These are phyloP conservation scores for Boletus barrowsii DNA, from an alignment of 768 basidiomycete genomes.

Conservation along the genomic window DNA sequence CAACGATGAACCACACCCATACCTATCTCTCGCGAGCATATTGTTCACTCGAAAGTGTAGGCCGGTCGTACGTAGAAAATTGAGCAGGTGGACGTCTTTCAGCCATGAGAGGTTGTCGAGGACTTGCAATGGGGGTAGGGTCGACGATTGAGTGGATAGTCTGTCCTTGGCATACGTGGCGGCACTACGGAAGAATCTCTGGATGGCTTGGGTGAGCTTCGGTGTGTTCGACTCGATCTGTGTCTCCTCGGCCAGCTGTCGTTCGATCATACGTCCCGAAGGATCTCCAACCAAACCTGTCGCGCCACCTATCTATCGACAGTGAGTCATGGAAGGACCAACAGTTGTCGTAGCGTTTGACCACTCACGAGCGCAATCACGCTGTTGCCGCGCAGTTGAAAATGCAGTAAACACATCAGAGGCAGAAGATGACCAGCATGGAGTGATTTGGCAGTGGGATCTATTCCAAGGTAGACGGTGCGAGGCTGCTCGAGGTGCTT, in stretches of 20 bases:
- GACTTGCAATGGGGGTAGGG: constrained; percentile 36
- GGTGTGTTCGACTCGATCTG: constrained; percentile 65
- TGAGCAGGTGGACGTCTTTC: constrained; percentile 64
- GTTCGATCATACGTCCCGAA: constrained; percentile 82
- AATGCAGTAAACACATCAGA: constrained; percentile 82
- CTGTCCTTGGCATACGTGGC: constrained; percentile 52
- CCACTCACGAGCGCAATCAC: constrained; percentile 76
- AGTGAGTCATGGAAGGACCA: constrained; percentile 2
- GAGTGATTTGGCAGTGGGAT: constrained; percentile 86
- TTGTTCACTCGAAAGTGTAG: constrained; percentile 77
- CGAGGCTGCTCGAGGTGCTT: constrained; percentile 38
- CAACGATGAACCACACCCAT: constrained; percentile 14
- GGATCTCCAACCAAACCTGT: constrained; percentile 98
- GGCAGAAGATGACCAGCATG: constrained; percentile 95
- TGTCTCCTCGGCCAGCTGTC: constrained; percentile 59
- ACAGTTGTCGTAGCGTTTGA: neutral
- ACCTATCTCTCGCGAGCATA: constrained; percentile 93
- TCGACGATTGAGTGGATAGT: constrained; percentile 6
- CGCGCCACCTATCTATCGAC: constrained; percentile 85
- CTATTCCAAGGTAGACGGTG: constrained; percentile 83
- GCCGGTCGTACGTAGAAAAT: constrained; percentile 83
- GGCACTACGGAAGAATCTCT: constrained; percentile 71
- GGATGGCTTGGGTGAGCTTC: constrained; percentile 59
- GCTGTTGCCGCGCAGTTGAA: constrained; percentile 79
- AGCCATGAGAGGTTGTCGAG: constrained; percentile 81